phyloP scores from a whole-genome alignment of 75 land plant genomes.

The Cryptomeria japonica region DNA sequence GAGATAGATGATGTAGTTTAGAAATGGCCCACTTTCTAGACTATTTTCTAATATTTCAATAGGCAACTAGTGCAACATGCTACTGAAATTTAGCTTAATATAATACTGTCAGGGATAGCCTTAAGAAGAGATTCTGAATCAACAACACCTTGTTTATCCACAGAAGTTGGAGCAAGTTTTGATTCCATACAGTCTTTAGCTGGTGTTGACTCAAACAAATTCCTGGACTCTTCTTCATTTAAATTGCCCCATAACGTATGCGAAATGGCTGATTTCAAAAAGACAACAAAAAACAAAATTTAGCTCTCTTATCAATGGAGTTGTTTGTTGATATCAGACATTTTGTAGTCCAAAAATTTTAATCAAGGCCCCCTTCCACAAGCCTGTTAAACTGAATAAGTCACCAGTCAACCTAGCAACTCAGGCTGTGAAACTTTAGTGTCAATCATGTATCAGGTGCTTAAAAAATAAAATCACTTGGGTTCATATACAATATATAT shows the following conservation, averaged over 20 bases:
- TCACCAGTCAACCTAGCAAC: neutral
- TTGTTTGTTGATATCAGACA: neutral
- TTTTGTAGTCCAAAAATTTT: neutral
- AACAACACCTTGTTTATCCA: constrained; percentile 11
- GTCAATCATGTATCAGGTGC: neutral
- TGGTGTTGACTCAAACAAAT: constrained; percentile 11
- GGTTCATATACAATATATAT: neutral
- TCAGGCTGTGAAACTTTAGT: neutral
- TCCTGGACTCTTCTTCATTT: constrained; percentile 9
- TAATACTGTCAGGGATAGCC: neutral
- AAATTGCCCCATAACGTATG: constrained; percentile 7
- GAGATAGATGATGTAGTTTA: neutral
- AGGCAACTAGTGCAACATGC: neutral
- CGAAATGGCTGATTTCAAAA: constrained; percentile 6
- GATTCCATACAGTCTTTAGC: constrained; percentile 10
- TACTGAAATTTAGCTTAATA: neutral
- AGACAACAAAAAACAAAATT: constrained; percentile 7
- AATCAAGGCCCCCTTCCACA: neutral
- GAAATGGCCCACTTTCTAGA: neutral
- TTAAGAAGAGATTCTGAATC: neutral
- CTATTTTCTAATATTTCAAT: neutral
- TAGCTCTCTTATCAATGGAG: neutral
- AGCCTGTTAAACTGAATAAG: neutral
- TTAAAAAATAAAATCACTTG: neutral
- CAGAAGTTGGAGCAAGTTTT: neutral